Evolutionary conservation across 2,329 filamentous ascomycete species (phyloP).

Genomic region (Colletotrichum cereale): DNA sequence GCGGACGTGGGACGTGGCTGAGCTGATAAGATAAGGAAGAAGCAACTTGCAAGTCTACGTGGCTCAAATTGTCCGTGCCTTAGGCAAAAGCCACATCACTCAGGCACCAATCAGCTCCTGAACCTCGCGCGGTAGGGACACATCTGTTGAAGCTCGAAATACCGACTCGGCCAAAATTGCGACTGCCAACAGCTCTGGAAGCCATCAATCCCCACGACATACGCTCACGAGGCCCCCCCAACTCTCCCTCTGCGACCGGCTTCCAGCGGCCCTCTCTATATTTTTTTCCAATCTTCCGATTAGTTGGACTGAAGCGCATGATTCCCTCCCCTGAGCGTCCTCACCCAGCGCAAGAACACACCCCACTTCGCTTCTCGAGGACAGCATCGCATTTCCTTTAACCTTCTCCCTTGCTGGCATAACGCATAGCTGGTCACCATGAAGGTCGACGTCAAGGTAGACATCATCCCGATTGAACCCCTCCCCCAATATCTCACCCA

Average conservation of each 20-base stretch:
- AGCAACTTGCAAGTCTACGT: slow-evolving; percentile 5
- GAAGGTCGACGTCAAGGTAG: slow-evolving; percentile 42
- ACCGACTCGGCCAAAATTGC: slow-evolving; percentile 40
- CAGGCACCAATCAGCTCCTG: slow-evolving; percentile 40
- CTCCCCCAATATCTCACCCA: background rate
- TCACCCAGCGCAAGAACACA: slow-evolving; percentile 30
- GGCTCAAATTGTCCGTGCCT: slow-evolving; percentile 10
- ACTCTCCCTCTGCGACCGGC: slow-evolving; percentile 30
- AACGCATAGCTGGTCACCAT: slow-evolving; percentile 31
- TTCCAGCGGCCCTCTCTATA: slow-evolving; percentile 35
- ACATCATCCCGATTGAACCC: background rate
- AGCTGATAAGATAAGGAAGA: background rate
- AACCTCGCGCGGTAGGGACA: slow-evolving; percentile 41
- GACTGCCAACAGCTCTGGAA: slow-evolving; percentile 41
- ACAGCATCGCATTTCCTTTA: slow-evolving; percentile 29
- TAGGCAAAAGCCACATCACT: slow-evolving; percentile 35
- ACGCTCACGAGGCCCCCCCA: slow-evolving; percentile 23
- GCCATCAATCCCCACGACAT: slow-evolving; percentile 40
- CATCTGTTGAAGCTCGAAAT: slow-evolving; percentile 43
- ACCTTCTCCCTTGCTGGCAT: slow-evolving; percentile 35
- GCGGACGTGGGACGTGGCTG: background rate
- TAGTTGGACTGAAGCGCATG: slow-evolving; percentile 24
- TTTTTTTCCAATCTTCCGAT: background rate
- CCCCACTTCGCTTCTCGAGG: slow-evolving; percentile 39
- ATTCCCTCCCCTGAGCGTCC: slow-evolving; percentile 14